These are phyloP conservation scores for Talaromyces pinophilus DNA, from an alignment of 2,329 filamentous ascomycete genomes.

Conservation along the genomic window DNA sequence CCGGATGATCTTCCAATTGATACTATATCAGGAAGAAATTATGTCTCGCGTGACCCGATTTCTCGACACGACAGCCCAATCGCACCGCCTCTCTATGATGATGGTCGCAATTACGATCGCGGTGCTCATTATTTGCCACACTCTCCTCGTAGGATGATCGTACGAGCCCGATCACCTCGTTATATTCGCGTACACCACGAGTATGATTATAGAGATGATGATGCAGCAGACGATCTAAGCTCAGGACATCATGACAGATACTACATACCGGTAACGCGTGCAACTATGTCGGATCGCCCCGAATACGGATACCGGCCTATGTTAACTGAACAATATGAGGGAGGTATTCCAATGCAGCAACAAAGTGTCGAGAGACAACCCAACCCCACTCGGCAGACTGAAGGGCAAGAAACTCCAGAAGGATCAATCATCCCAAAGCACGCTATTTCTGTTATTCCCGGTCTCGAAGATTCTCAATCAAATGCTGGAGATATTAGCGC, in stretches of 20 bases:
- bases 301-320: slow-evolving; percentile 12
- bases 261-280: slow-evolving; percentile 15
- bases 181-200: slow-evolving; percentile 17
- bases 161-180: slow-evolving; percentile 7
- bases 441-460: background rate
- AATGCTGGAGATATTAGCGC: slow-evolving; percentile 35
- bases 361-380: background rate
- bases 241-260: slow-evolving; percentile 20
- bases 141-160: slow-evolving; percentile 7
- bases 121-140: slow-evolving; percentile 4
- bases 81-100: background rate
- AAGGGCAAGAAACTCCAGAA: slow-evolving; percentile 10
- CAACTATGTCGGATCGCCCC: slow-evolving; percentile 2
- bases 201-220: slow-evolving; percentile 13
- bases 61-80: slow-evolving; percentile 11
- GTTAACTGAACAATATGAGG: slow-evolving; percentile 15
- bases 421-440: slow-evolving; percentile 8
- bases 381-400: slow-evolving; percentile 5
- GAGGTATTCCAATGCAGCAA: slow-evolving; percentile 3
- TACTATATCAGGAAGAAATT: background rate
- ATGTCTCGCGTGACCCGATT: background rate
- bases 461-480: slow-evolving; percentile 9
- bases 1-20: slow-evolving; percentile 1
- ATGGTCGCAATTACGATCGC: slow-evolving; percentile 9
- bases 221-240: slow-evolving; percentile 7